Evolutionary conservation across 2,329 filamentous ascomycete species (phyloP).

Genomic region (Aspergillus pseudoterreus): DNA sequence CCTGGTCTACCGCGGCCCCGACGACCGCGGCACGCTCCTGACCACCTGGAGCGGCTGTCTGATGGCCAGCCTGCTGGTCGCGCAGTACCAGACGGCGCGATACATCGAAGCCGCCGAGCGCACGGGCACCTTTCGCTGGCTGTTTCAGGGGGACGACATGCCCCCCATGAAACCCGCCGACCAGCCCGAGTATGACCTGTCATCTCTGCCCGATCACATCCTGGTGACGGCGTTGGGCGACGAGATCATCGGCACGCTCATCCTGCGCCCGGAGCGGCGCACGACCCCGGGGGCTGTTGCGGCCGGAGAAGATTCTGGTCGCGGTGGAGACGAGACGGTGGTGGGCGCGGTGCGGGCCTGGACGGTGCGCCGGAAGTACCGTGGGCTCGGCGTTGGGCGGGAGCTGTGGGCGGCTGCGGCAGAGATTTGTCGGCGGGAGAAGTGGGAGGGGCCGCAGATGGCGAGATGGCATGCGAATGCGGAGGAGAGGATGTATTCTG

Average conservation of each 20-base stretch:
- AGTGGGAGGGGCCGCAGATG: slow-evolving; percentile 66
- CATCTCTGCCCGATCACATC: slow-evolving; percentile 27
- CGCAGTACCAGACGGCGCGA: slow-evolving; percentile 57
- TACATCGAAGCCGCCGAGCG: slow-evolving; percentile 60
- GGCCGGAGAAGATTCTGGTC: background rate
- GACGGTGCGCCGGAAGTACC: slow-evolving; percentile 69
- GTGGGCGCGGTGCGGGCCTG: slow-evolving; percentile 67
- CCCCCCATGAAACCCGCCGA: too few relatives aligned
- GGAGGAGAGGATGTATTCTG: slow-evolving; percentile 24
- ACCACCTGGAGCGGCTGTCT: slow-evolving; percentile 51
- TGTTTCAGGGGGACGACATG: too few relatives aligned
- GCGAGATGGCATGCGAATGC: slow-evolving; percentile 73
- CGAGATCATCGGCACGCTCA: slow-evolving; percentile 66
- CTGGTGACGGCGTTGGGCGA: slow-evolving; percentile 60
- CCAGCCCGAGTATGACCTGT: slow-evolving; percentile 33
- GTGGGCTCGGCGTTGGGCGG: slow-evolving; percentile 67
- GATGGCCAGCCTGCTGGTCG: slow-evolving; percentile 60
- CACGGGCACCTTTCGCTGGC: background rate
- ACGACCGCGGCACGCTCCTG: slow-evolving; percentile 6
- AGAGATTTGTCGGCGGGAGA: slow-evolving; percentile 61
- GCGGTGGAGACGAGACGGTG: slow-evolving; percentile 5
- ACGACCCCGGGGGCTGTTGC: background rate
- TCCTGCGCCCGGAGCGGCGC: slow-evolving; percentile 44
- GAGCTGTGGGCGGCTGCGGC: slow-evolving; percentile 72
- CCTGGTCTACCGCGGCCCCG: slow-evolving; percentile 34